Conservation (phyloP, 2,329 filamentous ascomycete species). For the Polytolypa hystricis region DNA sequence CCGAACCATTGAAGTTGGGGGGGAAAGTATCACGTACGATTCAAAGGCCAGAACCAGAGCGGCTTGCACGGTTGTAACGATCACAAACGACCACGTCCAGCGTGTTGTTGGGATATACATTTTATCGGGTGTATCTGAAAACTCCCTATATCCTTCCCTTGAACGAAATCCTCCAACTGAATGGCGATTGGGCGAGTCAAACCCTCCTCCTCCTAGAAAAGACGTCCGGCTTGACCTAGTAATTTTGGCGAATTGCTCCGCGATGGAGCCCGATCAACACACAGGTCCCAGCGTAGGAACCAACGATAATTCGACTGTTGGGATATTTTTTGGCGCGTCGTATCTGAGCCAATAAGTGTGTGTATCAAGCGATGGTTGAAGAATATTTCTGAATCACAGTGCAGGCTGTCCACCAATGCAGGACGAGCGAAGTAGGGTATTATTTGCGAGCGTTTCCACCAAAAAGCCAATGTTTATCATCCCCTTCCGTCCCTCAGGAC, state of each 20-base stretch:
- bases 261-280: too few relatives aligned
- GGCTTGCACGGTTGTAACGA: constrained; percentile 63
- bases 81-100: constrained; percentile 83
- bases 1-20: not conserved
- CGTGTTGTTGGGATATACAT: constrained; percentile 71
- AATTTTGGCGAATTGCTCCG: constrained; percentile 41
- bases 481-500: too few relatives aligned
- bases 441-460: too few relatives aligned
- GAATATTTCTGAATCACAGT: too few relatives aligned
- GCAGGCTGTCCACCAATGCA: too few relatives aligned
- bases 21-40: constrained; percentile 50
- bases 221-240: constrained; percentile 46
- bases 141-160: constrained; percentile 39
- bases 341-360: too few relatives aligned
- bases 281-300: too few relatives aligned
- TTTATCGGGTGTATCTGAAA: constrained; percentile 28
- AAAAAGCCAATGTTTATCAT: too few relatives aligned
- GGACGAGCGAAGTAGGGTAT: too few relatives aligned
- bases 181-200: constrained; percentile 40
- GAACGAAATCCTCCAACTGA: constrained; percentile 40
- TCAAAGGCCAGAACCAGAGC: constrained; percentile 73
- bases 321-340: too few relatives aligned
- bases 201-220: constrained; percentile 47
- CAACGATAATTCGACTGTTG: too few relatives aligned
- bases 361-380: too few relatives aligned